Conservation (phyloP, 129 eudicot species). For the Calendula officinalis region DNA sequence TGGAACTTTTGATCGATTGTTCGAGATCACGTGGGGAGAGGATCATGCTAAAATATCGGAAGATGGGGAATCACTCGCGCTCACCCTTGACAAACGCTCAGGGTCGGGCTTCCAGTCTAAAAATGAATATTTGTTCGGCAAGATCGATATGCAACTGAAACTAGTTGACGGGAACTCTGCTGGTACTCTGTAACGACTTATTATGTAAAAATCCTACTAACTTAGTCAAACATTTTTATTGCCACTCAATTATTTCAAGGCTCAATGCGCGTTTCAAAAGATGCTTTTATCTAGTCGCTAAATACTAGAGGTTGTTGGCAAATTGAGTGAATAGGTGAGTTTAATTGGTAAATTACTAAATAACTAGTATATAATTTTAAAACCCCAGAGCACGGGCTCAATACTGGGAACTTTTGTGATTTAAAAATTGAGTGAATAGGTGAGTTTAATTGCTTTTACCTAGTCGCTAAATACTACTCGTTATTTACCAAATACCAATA, state of each 20-base stretch:
- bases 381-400: no score
- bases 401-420: no score
- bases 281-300: no score
- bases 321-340: no score
- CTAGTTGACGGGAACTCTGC: slow-evolving; percentile 63
- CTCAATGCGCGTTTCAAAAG: not conserved
- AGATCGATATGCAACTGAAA: slow-evolving; percentile 60
- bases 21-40: slow-evolving; percentile 64
- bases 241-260: not conserved
- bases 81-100: slow-evolving; percentile 49
- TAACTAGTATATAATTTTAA: no score
- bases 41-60: slow-evolving; percentile 35
- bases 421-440: no score
- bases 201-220: slow-evolving; percentile 34
- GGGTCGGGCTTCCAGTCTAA: slow-evolving; percentile 62
- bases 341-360: no score
- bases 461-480: no score
- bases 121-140: slow-evolving; percentile 47
- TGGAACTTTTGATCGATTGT: slow-evolving; percentile 53
- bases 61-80: slow-evolving; percentile 46
- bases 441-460: no score
- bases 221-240: not conserved
- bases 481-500: no score
- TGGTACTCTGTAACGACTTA: slow-evolving; percentile 66
- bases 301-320: no score